Conservation (phyloP, 352 stramenopile genomes). For the Albugo laibachii region DNA sequence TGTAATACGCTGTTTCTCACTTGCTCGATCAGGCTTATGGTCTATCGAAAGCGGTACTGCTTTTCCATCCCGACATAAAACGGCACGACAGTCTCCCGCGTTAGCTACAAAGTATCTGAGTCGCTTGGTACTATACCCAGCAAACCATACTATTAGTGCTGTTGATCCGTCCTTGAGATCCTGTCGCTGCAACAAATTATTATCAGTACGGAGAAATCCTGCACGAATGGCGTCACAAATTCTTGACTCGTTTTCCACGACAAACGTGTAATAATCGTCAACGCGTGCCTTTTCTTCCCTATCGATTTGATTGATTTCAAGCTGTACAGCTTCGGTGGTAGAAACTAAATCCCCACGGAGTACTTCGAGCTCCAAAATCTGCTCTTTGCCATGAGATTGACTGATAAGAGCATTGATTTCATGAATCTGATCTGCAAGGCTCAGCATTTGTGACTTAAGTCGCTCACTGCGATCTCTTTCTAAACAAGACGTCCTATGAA, state of each 20-base stretch:
- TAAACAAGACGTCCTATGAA: not conserved
- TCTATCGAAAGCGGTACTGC: constrained; percentile 25
- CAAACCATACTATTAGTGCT: constrained; percentile 28
- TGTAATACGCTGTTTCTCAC: constrained; percentile 29
- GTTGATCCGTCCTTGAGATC: constrained; percentile 24
- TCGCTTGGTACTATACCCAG: constrained; percentile 6
- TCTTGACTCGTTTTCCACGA: constrained; percentile 7
- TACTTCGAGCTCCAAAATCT: constrained; percentile 2
- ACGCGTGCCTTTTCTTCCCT: constrained; percentile 11
- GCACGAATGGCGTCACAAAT: constrained; percentile 17
- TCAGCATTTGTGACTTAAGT: constrained; percentile 12
- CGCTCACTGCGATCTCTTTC: constrained; percentile 1
- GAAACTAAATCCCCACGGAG: constrained; percentile 11
- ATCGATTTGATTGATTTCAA: constrained; percentile 15
- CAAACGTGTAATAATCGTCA: constrained; percentile 12
- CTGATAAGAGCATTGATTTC: not conserved
- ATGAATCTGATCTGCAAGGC: constrained; percentile 10
- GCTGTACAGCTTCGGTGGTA: constrained; percentile 12
- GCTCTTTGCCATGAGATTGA: not conserved
- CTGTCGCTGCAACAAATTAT: constrained; percentile 23
- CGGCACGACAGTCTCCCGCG: constrained; percentile 34
- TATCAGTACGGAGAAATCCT: constrained; percentile 21
- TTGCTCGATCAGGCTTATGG: constrained; percentile 27
- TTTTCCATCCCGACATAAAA: constrained; percentile 24
- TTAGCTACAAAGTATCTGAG: constrained; percentile 34